Evolutionary conservation across 805 yeast species (phyloP).

Genomic region (Lipomyces spencermartinsiae): DNA sequence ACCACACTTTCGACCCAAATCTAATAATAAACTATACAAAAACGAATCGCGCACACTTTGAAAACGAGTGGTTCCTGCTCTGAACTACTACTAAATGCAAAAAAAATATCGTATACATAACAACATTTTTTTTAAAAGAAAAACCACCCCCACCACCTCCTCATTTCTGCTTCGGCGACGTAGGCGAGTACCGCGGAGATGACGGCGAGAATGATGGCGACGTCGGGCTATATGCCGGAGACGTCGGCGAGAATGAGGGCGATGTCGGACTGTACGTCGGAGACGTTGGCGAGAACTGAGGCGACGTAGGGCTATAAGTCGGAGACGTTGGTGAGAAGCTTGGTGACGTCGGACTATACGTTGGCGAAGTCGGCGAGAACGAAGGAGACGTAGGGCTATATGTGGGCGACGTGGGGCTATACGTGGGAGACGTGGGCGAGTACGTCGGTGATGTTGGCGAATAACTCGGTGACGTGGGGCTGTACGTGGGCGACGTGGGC

Average conservation of each 20-base stretch:
- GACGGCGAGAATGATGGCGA: constrained; percentile 77
- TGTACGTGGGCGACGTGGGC: constrained; percentile 66
- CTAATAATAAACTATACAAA: too few relatives aligned
- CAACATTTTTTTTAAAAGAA: not conserved
- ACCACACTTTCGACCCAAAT: too few relatives aligned
- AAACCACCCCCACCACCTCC: not conserved
- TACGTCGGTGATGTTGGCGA: constrained; percentile 69
- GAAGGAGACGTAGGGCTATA: constrained; percentile 82
- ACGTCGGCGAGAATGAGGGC: constrained; percentile 69
- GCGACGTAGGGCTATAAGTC: constrained; percentile 67
- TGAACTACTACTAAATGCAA: too few relatives aligned
- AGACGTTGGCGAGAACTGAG: constrained; percentile 81
- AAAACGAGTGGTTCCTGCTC: too few relatives aligned
- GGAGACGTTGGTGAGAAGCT: constrained; percentile 82
- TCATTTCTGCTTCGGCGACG: constrained; percentile 56
- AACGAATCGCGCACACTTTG: too few relatives aligned
- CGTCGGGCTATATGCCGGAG: constrained; percentile 70
- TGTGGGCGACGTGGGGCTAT: constrained; percentile 80
- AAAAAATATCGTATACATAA: not conserved
- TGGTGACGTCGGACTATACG: constrained; percentile 68
- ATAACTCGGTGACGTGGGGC: constrained; percentile 65
- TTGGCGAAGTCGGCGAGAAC: constrained; percentile 80
- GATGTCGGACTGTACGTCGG: constrained; percentile 82
- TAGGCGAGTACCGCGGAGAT: constrained; percentile 68
- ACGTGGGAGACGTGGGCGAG: constrained; percentile 70